Percentiles rank a stretch among this genome's conserved stretches.
phyloP scores from a whole-genome alignment of 23 red algal species.

The Chondrus crispus region DNA sequence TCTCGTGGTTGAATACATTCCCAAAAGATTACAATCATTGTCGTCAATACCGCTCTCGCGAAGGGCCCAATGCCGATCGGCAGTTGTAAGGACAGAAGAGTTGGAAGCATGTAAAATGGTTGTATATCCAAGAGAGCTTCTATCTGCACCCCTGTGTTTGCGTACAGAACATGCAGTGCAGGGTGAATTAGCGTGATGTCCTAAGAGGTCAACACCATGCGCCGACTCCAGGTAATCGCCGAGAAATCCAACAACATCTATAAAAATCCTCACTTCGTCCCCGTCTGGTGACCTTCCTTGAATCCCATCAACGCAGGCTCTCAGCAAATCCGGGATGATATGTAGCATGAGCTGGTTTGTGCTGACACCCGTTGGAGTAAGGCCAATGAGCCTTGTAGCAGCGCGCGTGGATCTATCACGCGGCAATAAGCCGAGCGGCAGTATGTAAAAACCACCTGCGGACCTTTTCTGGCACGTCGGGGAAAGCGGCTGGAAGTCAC shows the following conservation, averaged over 20 bases:
- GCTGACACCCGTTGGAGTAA: neutral
- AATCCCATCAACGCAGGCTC: neutral
- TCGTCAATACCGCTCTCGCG: neutral
- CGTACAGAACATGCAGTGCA: neutral
- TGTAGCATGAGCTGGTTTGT: neutral
- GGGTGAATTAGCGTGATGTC: neutral
- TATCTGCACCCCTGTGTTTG: no score
- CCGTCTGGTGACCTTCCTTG: neutral
- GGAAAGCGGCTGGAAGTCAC: constrained; percentile 9
- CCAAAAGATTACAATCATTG: neutral
- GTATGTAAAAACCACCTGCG: neutral
- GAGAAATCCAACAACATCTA: neutral
- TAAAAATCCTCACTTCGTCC: neutral
- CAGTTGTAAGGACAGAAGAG: neutral
- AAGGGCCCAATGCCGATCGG: neutral
- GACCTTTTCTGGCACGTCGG: neutral
- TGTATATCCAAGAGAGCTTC: no score
- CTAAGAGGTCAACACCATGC: neutral
- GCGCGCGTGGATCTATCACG: neutral
- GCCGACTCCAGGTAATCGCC: neutral
- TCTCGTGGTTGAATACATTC: neutral
- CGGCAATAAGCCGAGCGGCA: neutral
- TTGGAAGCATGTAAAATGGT: neutral
- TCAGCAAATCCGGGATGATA: neutral
- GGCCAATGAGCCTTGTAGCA: neutral